Evolutionary conservation across 768 basidiomycete species (phyloP), one percentile per base, ranked within the genome.

Genomic region (Hortiboletus campestris): DNA sequence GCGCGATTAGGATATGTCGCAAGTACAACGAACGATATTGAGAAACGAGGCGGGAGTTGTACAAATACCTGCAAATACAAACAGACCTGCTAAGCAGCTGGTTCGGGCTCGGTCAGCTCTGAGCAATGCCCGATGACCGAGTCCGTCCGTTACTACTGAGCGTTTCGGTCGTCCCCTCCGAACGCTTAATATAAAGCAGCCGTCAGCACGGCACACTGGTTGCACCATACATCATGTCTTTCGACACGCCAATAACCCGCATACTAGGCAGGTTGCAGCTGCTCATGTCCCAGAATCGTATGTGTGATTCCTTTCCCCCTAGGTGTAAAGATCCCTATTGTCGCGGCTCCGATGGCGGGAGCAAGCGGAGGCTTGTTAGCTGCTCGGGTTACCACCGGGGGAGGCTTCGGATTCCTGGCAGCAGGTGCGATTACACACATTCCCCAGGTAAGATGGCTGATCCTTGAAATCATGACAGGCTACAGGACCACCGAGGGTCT

Each of bases 391-490:
- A 77, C 82, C 19, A 76, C 78, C 3, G 89, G 75, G 9, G 91
- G 91, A 20, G 91, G 86, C 16, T 85, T 91, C 53, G 91, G 88
- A 2, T 91, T 92, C 67, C 60, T 91, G 0, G 76, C 82, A n/a
- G 77, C 82, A 69, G 85, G 88, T 84, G 60, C 11, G 62, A 46
- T 17, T 16, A 12, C 25, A 34, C 36, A 29, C 16, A 49, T 39
- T 38, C 22, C 17, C 19, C 12, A 17, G 25, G 14, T 13, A 32
- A 39, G 41, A 47, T 32, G 31, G 60, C 53, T 51, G 46, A 53
- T 42, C 51, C 35, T 19, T 28, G 46, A 49, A 35, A 56, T 46
- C 40, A 11, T 51, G 47, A 20, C 51, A 85, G 87, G 80, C 14
- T 84, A 82, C 65, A 71, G 71, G 46, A 70, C 72, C 39, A 65